These are phyloP conservation scores for Galium porrigens DNA, from an alignment of 305 asterid species.

Conservation along the genomic window DNA sequence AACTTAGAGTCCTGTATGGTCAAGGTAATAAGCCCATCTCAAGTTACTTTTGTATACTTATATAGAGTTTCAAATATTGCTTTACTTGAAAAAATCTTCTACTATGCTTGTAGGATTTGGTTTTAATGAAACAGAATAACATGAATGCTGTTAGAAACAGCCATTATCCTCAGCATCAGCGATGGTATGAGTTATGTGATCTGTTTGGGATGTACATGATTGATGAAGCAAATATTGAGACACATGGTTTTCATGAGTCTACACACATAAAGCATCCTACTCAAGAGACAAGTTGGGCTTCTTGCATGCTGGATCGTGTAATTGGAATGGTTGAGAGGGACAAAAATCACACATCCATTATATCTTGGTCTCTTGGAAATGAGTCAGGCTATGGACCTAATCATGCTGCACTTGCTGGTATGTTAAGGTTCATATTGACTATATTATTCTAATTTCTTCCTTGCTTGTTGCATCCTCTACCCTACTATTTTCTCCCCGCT, in stretches of 20 bases:
- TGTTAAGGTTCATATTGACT: not conserved
- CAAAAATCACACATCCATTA: conserved; percentile 85
- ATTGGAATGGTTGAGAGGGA: conserved; percentile 96
- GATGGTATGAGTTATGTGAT: conserved; percentile 97
- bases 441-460: not conserved
- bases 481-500: not conserved
- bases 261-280: conserved; percentile 65
- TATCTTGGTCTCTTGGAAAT: conserved; percentile 92
- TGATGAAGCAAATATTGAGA: conserved; percentile 96
- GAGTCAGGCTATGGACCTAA: conserved; percentile 92
- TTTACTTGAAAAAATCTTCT: not conserved
- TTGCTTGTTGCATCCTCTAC: not conserved
- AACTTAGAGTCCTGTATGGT: conserved; percentile 92
- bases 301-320: conserved; percentile 84
- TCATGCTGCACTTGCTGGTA: conserved; percentile 90
- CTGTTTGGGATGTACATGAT: conserved; percentile 97
- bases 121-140: conserved; percentile 82
- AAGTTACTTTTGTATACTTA: conserved; percentile 12
- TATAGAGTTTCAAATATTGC: not conserved
- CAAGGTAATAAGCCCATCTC: conserved; percentile 38
- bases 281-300: conserved; percentile 64
- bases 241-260: conserved; percentile 78
- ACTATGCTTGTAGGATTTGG: conserved; percentile 52
- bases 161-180: conserved; percentile 87
- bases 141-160: conserved; percentile 93